Evolutionary conservation across 2,329 filamentous ascomycete species (phyloP).

Genomic region (Hymenoscyphus salicellus): DNA sequence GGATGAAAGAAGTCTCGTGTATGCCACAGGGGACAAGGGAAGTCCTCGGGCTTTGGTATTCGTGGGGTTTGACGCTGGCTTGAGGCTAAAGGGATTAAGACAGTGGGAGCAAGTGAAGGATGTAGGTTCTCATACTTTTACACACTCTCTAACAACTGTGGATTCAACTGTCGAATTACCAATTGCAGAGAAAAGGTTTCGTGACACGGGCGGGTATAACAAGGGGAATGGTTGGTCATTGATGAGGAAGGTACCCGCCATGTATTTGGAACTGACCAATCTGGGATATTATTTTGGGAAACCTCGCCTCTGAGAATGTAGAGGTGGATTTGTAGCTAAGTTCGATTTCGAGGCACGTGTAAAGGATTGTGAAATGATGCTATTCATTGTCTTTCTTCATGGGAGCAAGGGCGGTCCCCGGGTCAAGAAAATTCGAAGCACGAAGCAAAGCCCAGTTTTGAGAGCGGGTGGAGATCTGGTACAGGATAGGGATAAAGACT

Average conservation of each 20-base stretch:
- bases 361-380: no score
- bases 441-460: no score
- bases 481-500: no score
- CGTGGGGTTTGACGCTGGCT: constrained; percentile 44
- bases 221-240: constrained; percentile 9
- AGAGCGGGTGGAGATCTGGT: no score
- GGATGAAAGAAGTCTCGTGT: constrained; percentile 49
- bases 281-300: constrained; percentile 30
- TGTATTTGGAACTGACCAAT: constrained; percentile 28
- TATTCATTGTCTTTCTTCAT: no score
- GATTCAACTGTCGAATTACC: background rate
- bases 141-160: background rate
- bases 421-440: no score
- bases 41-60: constrained; percentile 40
- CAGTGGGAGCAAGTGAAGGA: constrained; percentile 23
- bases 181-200: background rate
- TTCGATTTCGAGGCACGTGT: no score
- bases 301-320: no score
- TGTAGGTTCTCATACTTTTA: no score
- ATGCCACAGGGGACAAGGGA: constrained; percentile 36
- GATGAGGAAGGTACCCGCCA: constrained; percentile 29
- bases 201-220: background rate
- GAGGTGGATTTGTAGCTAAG: no score
- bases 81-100: constrained; percentile 35
- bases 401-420: no score